A percentile compares a stretch with the other conserved stretches of the same genome.
These are phyloP conservation scores for Phaseolus lunatus DNA, from an alignment of 306 rosid genomes.

Conservation along the genomic window DNA sequence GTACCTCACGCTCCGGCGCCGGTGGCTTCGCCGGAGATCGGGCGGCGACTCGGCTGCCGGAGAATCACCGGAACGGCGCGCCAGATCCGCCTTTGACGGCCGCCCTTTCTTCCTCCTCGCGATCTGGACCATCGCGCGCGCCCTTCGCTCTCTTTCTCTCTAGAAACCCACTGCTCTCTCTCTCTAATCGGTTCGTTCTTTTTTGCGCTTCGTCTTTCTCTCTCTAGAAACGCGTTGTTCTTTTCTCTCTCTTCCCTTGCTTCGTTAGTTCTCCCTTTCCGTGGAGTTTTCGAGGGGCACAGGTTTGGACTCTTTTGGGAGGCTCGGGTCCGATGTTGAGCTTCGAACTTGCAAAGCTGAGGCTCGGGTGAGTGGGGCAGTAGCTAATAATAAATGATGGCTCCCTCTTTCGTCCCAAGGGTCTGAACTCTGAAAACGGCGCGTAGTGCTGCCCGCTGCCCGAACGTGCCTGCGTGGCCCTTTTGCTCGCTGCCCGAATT, in stretches of 20 bases:
- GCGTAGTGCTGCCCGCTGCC: constrained; percentile 68
- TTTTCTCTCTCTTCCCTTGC: constrained; percentile 56
- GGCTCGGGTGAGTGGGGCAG: constrained; percentile 46
- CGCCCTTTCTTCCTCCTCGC: constrained; percentile 96
- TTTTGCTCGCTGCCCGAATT: not conserved
- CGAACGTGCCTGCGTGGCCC: constrained; percentile 16
- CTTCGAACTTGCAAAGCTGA: constrained; percentile 38
- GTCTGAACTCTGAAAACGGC: constrained; percentile 17
- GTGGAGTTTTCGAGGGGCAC: constrained; percentile 55
- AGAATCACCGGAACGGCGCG: constrained; percentile 67
- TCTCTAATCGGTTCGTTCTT: not conserved
- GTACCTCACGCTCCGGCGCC: constrained; percentile 88
- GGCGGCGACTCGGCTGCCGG: constrained; percentile 47
- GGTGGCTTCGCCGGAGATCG: constrained; percentile 77
- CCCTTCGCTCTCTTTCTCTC: constrained; percentile 12
- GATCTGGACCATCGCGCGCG: constrained; percentile 83
- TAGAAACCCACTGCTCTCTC: constrained; percentile 28
- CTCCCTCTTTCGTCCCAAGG: not conserved
- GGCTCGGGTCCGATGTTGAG: constrained; percentile 50
- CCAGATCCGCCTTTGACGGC: constrained; percentile 98
- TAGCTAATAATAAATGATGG: constrained; percentile 13
- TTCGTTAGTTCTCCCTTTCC: constrained; percentile 44
- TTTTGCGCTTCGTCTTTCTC: constrained; percentile 22
- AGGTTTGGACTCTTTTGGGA: constrained; percentile 55
- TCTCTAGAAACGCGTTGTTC: constrained; percentile 36